Evolutionary conservation across 108 stramenopile genomes (phyloP).

Genomic region (Mediolabrus comicus): DNA sequence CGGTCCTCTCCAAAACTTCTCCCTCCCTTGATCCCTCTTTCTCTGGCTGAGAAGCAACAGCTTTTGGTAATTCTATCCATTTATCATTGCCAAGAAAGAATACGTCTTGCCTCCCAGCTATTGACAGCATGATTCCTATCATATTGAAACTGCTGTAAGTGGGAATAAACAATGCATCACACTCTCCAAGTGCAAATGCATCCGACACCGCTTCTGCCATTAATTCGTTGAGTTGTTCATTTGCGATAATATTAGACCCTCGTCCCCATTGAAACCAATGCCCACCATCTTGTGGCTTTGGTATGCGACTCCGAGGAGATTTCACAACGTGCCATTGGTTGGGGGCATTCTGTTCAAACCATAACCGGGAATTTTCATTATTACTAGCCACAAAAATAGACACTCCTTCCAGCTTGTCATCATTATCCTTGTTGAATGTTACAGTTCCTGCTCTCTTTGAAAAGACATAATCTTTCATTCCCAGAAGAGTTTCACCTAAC

Average conservation of each 20-base stretch:
- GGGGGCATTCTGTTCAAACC: neutral
- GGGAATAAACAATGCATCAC: constrained; percentile 6
- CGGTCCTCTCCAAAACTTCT: too few relatives aligned
- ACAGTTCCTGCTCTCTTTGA: too few relatives aligned
- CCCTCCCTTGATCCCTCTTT: too few relatives aligned
- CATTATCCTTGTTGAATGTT: too few relatives aligned
- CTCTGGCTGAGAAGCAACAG: too few relatives aligned
- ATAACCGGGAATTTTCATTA: neutral
- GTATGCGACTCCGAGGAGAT: neutral
- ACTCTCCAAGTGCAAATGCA: constrained; percentile 9
- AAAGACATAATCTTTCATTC: too few relatives aligned
- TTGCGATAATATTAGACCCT: neutral
- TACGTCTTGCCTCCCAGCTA: too few relatives aligned
- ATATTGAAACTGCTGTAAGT: constrained; percentile 2
- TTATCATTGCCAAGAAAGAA: too few relatives aligned
- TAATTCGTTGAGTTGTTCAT: neutral
- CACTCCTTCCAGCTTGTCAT: too few relatives aligned
- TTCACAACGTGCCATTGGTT: neutral
- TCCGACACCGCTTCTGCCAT: constrained; percentile 19
- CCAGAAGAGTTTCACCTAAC: too few relatives aligned
- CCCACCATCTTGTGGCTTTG: neutral
- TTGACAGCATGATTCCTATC: neutral
- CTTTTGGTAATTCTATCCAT: too few relatives aligned
- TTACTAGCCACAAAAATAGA: constrained; percentile 3
- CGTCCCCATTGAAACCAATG: constrained; percentile 2